These are phyloP conservation scores for Kuraishia molischiana DNA, from an alignment of 805 yeast species.

Conservation along the genomic window DNA sequence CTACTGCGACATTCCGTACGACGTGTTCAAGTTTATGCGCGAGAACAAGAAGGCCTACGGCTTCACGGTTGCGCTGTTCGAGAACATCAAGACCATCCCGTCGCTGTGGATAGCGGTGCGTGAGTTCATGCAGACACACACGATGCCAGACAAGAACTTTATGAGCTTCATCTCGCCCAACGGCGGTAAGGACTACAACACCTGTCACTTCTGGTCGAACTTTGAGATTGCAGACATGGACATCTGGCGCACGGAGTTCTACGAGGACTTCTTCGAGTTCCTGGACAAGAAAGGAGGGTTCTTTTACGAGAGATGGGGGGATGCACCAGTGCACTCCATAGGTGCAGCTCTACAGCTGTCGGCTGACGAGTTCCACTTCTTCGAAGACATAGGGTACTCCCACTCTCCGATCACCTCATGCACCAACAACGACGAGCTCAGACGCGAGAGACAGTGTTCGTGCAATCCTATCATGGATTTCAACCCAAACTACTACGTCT, in stretches of 20 bases:
- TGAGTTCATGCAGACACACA: constrained; percentile 26
- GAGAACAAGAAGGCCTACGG: constrained; percentile 37
- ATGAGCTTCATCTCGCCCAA: constrained; percentile 57
- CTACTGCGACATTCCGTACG: constrained; percentile 41
- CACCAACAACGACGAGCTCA: constrained; percentile 22
- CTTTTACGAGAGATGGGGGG: constrained; percentile 89
- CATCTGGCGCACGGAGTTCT: constrained; percentile 50
- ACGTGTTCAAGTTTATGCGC: constrained; percentile 38
- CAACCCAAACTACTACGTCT: constrained; percentile 7
- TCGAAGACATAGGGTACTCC: constrained; percentile 66
- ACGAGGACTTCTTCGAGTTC: constrained; percentile 48
- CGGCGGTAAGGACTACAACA: constrained; percentile 52
- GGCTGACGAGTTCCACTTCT: constrained; percentile 52
- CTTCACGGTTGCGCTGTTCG: constrained; percentile 40
- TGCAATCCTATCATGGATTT: constrained; percentile 31
- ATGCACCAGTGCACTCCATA: constrained; percentile 82
- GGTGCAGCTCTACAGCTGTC: constrained; percentile 57
- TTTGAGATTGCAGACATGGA: constrained; percentile 69
- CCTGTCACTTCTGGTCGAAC: constrained; percentile 80
- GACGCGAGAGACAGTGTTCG: constrained; percentile 20
- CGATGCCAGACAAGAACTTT: constrained; percentile 36
- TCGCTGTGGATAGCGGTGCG: constrained; percentile 39
- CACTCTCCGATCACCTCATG: constrained; percentile 43
- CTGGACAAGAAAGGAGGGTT: constrained; percentile 69
- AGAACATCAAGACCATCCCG: constrained; percentile 34